phyloP scores from a whole-genome alignment of 2,329 filamentous ascomycete species.

The Penicillium sp. region DNA sequence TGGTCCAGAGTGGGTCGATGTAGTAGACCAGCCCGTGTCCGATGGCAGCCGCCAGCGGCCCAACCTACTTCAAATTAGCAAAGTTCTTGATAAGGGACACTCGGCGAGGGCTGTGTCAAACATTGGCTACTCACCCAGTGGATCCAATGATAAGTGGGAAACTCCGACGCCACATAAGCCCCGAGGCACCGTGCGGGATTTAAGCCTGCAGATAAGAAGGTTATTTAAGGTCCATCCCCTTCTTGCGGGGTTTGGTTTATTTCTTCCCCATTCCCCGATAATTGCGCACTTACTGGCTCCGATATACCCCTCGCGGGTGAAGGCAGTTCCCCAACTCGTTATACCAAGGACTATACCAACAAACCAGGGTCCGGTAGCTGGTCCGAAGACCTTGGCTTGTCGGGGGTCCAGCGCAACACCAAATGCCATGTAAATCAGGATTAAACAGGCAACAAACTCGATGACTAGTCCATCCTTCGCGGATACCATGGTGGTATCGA shows the following conservation, averaged over 20 bases:
- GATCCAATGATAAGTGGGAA: conserved; percentile 43
- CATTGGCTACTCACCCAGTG: conserved; percentile 35
- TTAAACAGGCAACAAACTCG: conserved; percentile 53
- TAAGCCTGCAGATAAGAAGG: conserved; percentile 31
- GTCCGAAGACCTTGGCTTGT: conserved; percentile 55
- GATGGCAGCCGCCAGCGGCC: conserved; percentile 34
- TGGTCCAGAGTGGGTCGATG: conserved; percentile 30
- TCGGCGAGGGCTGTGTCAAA: not conserved
- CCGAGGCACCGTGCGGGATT: conserved; percentile 54
- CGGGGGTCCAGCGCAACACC: conserved; percentile 59
- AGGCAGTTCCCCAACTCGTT: conserved; percentile 43
- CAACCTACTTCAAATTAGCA: conserved; percentile 26
- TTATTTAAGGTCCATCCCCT: conserved; percentile 8
- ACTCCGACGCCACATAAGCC: conserved; percentile 45
- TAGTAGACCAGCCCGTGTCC: conserved; percentile 39
- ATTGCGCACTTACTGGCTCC: conserved; percentile 38
- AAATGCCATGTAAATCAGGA: conserved; percentile 55
- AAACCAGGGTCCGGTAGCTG: conserved; percentile 54
- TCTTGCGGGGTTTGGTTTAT: not conserved
- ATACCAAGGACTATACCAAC: conserved; percentile 50
- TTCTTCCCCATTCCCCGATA: not conserved
- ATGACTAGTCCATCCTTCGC: conserved; percentile 51
- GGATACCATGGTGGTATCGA: conserved; percentile 41
- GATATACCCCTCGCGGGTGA: conserved; percentile 46
- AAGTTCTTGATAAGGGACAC: conserved; percentile 1